A percentile compares a stretch with the other conserved stretches of the same genome.
Evolutionary conservation across 2,329 filamentous ascomycete genomes (phyloP).

Genomic region (Exserohilum turcica): DNA sequence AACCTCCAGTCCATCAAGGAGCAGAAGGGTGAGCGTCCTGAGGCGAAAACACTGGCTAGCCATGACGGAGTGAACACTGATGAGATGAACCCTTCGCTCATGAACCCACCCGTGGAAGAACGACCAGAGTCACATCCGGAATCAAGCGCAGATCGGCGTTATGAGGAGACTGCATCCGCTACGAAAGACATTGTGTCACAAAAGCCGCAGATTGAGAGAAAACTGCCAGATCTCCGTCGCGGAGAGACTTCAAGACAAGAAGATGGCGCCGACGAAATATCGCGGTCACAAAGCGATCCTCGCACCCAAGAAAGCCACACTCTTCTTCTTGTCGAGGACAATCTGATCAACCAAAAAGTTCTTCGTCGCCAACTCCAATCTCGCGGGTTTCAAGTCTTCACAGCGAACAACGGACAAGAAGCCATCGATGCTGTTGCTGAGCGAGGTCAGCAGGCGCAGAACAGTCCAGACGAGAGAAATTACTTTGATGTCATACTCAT

Average conservation of each 20-base stretch:
- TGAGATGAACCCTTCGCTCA: conserved; percentile 31
- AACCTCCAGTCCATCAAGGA: conserved; percentile 36
- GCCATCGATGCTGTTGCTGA: conserved; percentile 50
- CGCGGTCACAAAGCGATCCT: conserved; percentile 27
- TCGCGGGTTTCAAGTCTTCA: conserved; percentile 49
- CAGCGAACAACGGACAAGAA: conserved; percentile 53
- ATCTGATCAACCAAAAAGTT: conserved; percentile 56
- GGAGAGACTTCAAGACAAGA: conserved; percentile 38
- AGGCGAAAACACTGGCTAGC: conserved; percentile 10
- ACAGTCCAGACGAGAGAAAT: conserved; percentile 24
- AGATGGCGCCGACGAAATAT: conserved; percentile 20
- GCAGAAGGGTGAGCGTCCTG: conserved; percentile 20
- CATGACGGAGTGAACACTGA: conserved; percentile 17
- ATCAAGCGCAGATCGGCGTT: conserved; percentile 26
- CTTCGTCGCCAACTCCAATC: conserved; percentile 56
- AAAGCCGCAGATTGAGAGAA: conserved; percentile 13
- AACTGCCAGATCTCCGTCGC: conserved; percentile 19
- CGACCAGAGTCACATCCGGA: conserved; percentile 35
- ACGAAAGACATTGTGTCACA: conserved; percentile 16
- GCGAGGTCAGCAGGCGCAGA: conserved; percentile 23
- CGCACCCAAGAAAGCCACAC: conserved; percentile 26
- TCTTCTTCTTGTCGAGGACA: conserved; percentile 56
- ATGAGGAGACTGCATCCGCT: conserved; percentile 28
- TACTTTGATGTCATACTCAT: conserved; percentile 52
- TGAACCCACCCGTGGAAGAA: conserved; percentile 41